These are phyloP conservation scores for Phytophthora pini DNA, from an alignment of 352 stramenopile species.

Conservation along the genomic window DNA sequence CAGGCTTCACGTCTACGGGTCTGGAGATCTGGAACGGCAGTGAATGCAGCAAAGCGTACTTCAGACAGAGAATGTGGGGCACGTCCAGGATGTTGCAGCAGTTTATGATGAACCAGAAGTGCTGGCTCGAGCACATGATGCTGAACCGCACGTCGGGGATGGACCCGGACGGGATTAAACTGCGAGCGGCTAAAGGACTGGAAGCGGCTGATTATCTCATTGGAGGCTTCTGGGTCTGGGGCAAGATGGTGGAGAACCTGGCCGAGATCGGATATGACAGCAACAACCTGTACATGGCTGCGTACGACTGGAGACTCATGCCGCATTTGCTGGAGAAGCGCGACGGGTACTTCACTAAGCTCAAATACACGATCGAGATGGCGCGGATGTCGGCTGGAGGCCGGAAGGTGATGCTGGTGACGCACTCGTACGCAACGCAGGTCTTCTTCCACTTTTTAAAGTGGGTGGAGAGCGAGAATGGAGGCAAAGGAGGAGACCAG, in stretches of 20 bases:
- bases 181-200: slow-evolving; percentile 87
- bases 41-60: slow-evolving; percentile 88
- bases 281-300: slow-evolving; percentile 88
- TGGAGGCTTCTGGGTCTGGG: slow-evolving; percentile 95
- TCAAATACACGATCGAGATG: slow-evolving; percentile 94
- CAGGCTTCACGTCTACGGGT: slow-evolving; percentile 93
- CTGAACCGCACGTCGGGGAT: slow-evolving; percentile 90
- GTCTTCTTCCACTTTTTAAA: slow-evolving; percentile 96
- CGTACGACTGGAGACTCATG: slow-evolving; percentile 89
- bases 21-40: slow-evolving; percentile 95
- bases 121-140: slow-evolving; percentile 93
- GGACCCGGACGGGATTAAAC: slow-evolving; percentile 86
- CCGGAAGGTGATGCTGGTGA: slow-evolving; percentile 91
- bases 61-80: slow-evolving; percentile 95
- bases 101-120: slow-evolving; percentile 91
- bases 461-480: slow-evolving; percentile 92
- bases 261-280: slow-evolving; percentile 94
- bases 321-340: slow-evolving; percentile 77
- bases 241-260: slow-evolving; percentile 91
- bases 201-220: slow-evolving; percentile 95
- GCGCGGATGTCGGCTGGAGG: slow-evolving; percentile 69
- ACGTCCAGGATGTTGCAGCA: slow-evolving; percentile 89
- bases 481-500: slow-evolving; percentile 84
- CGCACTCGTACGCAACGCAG: slow-evolving; percentile 93
- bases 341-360: slow-evolving; percentile 92